Conservation (phyloP, 176 grass and related monocot genomes). For the Pontederia crassipes region DNA sequence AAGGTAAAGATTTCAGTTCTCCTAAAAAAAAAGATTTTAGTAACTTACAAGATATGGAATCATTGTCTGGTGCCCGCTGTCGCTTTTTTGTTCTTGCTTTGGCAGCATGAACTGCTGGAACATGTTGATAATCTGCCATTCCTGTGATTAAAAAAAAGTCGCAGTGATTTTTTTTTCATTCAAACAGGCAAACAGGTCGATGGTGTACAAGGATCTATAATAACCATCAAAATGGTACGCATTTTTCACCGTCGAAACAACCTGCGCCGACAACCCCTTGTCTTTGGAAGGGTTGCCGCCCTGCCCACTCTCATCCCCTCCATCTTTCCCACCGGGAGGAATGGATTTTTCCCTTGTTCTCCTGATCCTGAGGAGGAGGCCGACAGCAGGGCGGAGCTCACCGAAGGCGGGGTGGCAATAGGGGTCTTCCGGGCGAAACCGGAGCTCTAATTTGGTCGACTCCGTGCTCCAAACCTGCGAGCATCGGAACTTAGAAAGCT, state of each 20-base stretch:
- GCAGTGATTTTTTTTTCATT: background rate
- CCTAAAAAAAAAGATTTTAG: too few species aligned
- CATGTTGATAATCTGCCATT: constrained; percentile 85
- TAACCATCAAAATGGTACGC: constrained; percentile 73
- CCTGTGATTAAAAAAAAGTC: constrained; percentile 21
- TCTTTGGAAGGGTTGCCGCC: background rate
- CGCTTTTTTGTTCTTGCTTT: constrained; percentile 52
- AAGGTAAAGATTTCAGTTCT: too few species aligned
- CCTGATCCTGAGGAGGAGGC: constrained; percentile 54
- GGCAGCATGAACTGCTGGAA: constrained; percentile 64
- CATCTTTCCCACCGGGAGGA: background rate
- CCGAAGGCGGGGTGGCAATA: constrained; percentile 66
- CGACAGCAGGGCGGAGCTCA: constrained; percentile 23
- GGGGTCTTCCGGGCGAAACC: constrained; percentile 75
- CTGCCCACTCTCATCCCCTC: background rate
- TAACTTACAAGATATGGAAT: background rate
- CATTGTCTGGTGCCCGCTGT: constrained; percentile 21
- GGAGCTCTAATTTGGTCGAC: constrained; percentile 40
- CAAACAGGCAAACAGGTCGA: background rate
- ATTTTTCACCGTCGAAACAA: constrained; percentile 51
- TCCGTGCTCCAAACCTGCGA: constrained; percentile 38
- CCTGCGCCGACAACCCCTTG: constrained; percentile 22
- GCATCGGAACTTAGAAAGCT: background rate
- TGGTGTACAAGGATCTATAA: background rate
- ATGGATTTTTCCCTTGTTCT: constrained; percentile 17